Evolutionary conservation across 164 flowering plant species (phyloP), one percentile per base, ranked within the genome.

Genomic region (Annona cherimola): DNA sequence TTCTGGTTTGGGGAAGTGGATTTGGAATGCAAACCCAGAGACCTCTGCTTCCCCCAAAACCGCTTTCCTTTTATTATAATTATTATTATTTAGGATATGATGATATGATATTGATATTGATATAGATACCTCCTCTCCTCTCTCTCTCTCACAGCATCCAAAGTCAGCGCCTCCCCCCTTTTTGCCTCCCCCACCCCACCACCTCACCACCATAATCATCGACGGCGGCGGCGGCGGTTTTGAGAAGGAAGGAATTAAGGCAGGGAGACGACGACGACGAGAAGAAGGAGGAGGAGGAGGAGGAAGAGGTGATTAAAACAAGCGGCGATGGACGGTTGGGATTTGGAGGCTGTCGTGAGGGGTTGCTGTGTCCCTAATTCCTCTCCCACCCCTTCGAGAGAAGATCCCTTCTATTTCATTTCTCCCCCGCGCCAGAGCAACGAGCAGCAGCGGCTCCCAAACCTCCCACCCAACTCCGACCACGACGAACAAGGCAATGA

Each of bases 301-400:
- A 26, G 35, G 35, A 16, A 7, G 11, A 50, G 11, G 14, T 6
- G 14, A 16, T 50, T 50, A 50, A 16, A 4, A 45, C 26, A n/a
- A 57, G 57, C 35, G 57, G 57, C 35, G 35, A 19, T 41, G 43
- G 96, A 79, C 8, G 94, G 91, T 68, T 95, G 99, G 99, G 99
- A 88, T 83, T 88, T 95, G 18, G 90, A 88, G 42, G 99, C 99
- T 26, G 96, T 95, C 76, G 99, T 95, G 79, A 85, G 97, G 73
- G 85, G 99, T 74, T 95, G 86, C 61, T 8, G 77, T 46, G 7
- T 78, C 66, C 43, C 81, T 69, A 3, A 66, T 66, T 35, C 74
- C 19, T 40, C 74, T 16, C 11, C 39, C 50, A 3, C 74, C 9
- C 19, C 79, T 4, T 19, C 61, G 6, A 41, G 45, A 20, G 71